A percentile compares a stretch with the other conserved stretches of the same genome.
phyloP scores from a whole-genome alignment of 148 eudicot species.

The Dianthus caryophyllus region DNA sequence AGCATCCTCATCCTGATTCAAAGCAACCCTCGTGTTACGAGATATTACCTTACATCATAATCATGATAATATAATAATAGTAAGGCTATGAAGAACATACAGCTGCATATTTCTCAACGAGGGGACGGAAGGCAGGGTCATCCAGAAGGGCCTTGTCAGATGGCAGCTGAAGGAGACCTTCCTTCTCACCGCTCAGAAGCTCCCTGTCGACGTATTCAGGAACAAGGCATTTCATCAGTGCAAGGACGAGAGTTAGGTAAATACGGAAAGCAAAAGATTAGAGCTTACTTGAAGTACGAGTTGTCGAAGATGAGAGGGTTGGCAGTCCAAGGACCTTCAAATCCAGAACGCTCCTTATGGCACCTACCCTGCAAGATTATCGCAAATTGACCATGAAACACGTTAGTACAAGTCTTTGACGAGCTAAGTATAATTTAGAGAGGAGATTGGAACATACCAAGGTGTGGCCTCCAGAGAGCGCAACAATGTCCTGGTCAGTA shows the following conservation, averaged over 20 bases:
- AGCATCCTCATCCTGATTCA: conserved; percentile 78
- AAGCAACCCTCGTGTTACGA: too few species aligned
- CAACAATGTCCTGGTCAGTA: conserved; percentile 77
- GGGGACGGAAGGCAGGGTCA: conserved; percentile 75
- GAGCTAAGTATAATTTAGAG: not conserved
- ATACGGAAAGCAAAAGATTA: not conserved
- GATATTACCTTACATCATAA: not conserved
- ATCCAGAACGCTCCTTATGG: conserved; percentile 99
- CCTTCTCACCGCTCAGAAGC: conserved; percentile 86
- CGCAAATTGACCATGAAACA: not conserved
- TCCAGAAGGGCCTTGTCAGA: conserved; percentile 80
- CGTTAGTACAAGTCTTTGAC: not conserved
- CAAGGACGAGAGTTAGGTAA: not conserved
- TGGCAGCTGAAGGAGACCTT: conserved; percentile 84
- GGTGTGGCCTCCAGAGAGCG: conserved; percentile 94
- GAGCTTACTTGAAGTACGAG: conserved; percentile 68
- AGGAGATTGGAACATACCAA: conserved; percentile 42
- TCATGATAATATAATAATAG: not conserved
- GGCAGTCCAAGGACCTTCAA: conserved; percentile 90
- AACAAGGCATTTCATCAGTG: not conserved
- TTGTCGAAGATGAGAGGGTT: conserved; percentile 90
- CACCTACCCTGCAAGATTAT: conserved; percentile 62
- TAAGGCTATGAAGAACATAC: conserved; percentile 26
- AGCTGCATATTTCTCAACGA: conserved; percentile 86
- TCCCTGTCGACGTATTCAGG: conserved; percentile 38